Evolutionary conservation across 2,329 filamentous ascomycete species (phyloP).

Genomic region (Claviceps fusiformis): DNA sequence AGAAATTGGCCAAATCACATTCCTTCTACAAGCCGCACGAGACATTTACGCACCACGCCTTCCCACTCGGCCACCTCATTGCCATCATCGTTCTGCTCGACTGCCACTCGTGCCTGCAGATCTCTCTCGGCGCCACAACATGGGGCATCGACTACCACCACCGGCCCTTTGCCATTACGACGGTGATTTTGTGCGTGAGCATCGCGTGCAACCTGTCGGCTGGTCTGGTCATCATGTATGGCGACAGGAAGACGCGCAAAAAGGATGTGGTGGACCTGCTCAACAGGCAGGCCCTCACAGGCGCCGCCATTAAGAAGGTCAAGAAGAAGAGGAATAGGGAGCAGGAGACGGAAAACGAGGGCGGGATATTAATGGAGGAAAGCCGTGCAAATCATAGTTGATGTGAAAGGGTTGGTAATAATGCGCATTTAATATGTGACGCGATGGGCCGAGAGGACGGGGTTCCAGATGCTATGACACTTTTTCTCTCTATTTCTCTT

Average conservation of each 20-base stretch:
- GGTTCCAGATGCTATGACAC: too few species aligned
- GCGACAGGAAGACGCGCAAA: slow-evolving; percentile 66
- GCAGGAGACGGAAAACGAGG: background rate
- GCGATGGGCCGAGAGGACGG: too few species aligned
- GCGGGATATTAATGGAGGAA: background rate
- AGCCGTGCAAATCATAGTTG: background rate
- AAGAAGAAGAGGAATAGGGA: slow-evolving; percentile 13
- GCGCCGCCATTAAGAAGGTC: slow-evolving; percentile 37
- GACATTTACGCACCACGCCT: slow-evolving; percentile 67
- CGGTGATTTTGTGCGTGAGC: slow-evolving; percentile 66
- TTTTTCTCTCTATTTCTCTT: too few species aligned
- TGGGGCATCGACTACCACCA: slow-evolving; percentile 63
- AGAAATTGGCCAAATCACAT: slow-evolving; percentile 68
- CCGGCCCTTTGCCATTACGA: slow-evolving; percentile 60
- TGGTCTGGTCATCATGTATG: slow-evolving; percentile 62
- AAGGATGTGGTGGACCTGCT: slow-evolving; percentile 73
- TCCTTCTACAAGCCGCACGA: slow-evolving; percentile 86
- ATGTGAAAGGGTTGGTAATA: too few species aligned
- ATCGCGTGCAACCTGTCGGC: slow-evolving; percentile 67
- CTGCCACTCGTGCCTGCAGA: slow-evolving; percentile 66
- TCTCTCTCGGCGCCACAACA: slow-evolving; percentile 63
- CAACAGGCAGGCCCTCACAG: slow-evolving; percentile 62
- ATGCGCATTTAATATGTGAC: too few species aligned
- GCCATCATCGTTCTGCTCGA: slow-evolving; percentile 70
- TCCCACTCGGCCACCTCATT: slow-evolving; percentile 60